Percentiles rank a stretch among this genome's conserved stretches.
Conservation (phyloP, 768 basidiomycete genomes). For the Auriscalpium microsporum region DNA sequence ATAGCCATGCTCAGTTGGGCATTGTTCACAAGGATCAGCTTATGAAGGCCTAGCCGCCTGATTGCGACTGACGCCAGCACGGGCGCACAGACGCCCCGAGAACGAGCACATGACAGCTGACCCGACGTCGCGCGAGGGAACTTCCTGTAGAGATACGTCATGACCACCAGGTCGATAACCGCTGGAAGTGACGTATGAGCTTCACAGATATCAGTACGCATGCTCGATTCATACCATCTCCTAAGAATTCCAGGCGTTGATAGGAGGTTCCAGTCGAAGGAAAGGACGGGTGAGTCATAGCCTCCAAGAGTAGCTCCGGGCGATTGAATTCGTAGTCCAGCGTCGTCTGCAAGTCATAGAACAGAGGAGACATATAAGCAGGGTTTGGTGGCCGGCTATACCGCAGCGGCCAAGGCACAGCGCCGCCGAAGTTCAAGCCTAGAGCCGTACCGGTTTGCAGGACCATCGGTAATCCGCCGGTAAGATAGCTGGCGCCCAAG, state of each 20-base stretch:
- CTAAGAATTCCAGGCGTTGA: conserved; percentile 82
- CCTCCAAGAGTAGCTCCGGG: conserved; percentile 60
- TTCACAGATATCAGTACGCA: not conserved
- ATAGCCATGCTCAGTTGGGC: conserved; percentile 61
- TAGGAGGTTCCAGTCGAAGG: conserved; percentile 54
- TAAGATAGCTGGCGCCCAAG: conserved; percentile 66
- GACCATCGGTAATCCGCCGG: conserved; percentile 65
- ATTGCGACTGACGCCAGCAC: conserved; percentile 67
- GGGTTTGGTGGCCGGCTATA: conserved; percentile 30
- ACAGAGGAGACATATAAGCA: conserved; percentile 36
- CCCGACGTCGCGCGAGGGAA: conserved; percentile 69
- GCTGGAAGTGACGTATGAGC: conserved; percentile 32
- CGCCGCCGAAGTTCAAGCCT: conserved; percentile 66
- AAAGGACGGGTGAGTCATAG: conserved; percentile 82
- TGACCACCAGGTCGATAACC: conserved; percentile 62
- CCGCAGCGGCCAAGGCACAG: conserved; percentile 57
- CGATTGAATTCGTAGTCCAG: conserved; percentile 66
- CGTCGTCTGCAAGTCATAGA: conserved; percentile 46
- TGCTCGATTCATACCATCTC: conserved; percentile 56
- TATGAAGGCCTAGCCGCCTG: conserved; percentile 56
- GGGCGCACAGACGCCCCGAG: conserved; percentile 64
- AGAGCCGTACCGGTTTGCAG: conserved; percentile 56
- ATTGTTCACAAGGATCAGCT: conserved; percentile 60
- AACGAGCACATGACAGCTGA: conserved; percentile 62
- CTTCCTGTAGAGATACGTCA: conserved; percentile 60